These are phyloP conservation scores for Rehmannia glutinosa DNA, from an alignment of 257 asterid genomes.

Conservation along the genomic window DNA sequence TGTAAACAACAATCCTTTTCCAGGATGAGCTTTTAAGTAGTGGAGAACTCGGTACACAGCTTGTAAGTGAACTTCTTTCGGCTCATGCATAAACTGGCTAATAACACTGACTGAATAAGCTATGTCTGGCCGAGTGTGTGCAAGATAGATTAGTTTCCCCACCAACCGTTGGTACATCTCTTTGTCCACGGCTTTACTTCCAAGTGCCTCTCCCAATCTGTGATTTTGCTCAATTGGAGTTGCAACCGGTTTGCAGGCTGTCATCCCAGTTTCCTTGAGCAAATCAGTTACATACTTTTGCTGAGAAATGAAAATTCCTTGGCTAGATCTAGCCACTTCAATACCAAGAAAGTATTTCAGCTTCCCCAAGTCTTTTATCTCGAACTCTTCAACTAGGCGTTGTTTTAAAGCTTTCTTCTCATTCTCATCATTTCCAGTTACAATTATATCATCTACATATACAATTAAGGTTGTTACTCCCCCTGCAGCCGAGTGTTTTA, in stretches of 20 bases:
- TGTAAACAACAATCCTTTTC: background rate
- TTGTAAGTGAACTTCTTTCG: background rate
- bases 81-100: background rate
- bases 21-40: background rate
- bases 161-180: background rate
- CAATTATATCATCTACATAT: background rate
- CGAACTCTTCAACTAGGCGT: background rate
- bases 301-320: background rate
- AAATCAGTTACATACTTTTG: background rate
- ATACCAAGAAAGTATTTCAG: background rate
- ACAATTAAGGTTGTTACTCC: background rate
- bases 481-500: background rate
- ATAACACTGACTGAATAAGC: background rate
- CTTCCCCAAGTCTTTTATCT: background rate
- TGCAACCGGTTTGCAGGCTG: background rate
- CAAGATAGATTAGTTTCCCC: background rate
- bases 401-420: background rate
- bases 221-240: background rate
- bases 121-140: background rate
- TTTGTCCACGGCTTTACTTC: background rate
- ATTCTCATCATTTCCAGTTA: background rate
- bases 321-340: background rate
- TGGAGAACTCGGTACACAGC: background rate
- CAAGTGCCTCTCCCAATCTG: too few relatives aligned
- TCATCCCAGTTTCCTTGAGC: background rate